Evolutionary conservation across 192 early-diverging fungal genomes (phyloP), one percentile per base, ranked within the genome.

Genomic region (Coemansia biformis): DNA sequence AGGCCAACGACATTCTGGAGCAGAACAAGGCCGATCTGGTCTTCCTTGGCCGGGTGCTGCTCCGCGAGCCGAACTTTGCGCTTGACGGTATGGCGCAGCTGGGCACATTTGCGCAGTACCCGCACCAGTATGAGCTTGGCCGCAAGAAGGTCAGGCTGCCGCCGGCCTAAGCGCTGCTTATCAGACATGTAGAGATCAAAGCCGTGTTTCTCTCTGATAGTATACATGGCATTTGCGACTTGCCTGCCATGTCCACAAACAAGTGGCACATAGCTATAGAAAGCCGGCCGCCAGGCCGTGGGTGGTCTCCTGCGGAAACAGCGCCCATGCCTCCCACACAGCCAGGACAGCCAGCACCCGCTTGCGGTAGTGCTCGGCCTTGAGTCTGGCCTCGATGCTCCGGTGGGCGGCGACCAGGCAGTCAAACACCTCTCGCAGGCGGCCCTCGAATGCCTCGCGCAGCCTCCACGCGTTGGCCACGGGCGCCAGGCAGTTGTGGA

Each of bases 281-380:
- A 63, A 63, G 15, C 32, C 33, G 17, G 16, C 32, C 5, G 68
- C 60, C 31, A 63, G 17, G 23, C 30, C 32, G 12, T 35, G 35
- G 15, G 60, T 31, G 5, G 22, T 46, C 8, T 47, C 40, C 18
- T 79, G 67, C 8, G 88, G 83, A 62, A 90, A 96, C 14, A 96
- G 78, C 65, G 87, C 86, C 88, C 93, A 91, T 32, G 72, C 81
- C 54, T 96, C 90, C 93, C 91, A 96, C 12, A 88, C 85, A 4
- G 66, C 72, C 31, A 96, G 57, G 6, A 89, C 78, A 8, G 48
- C 72, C 14, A 73, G 65, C 33, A 82, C 82, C 46, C 76, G 85
- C 51, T 76, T 70, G 76, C 79, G 66, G 36, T 86, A 83, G 40
- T 88, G 84, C 61, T 96, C 91, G 7, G 87, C 89, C 50, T 85